These are phyloP conservation scores for Eimeria praecox DNA, from an alignment of 169 alveolate genomes.

Conservation along the genomic window DNA sequence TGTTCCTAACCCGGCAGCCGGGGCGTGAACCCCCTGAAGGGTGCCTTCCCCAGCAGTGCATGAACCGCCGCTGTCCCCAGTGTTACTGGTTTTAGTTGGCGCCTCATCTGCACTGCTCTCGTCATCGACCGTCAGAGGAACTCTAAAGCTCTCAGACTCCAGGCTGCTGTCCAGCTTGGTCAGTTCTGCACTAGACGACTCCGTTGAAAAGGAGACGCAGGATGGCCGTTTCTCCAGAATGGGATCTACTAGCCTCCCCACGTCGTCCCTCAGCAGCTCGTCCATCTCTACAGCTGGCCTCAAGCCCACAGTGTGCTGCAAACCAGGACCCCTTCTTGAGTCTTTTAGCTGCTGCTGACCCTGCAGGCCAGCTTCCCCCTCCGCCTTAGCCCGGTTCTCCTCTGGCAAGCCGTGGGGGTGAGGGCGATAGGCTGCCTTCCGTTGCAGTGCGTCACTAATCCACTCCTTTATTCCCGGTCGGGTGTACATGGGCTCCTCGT, in stretches of 20 bases:
- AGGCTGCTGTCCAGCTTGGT: conserved; percentile 36
- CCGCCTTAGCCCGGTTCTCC: neutral
- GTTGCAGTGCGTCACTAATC: conserved; percentile 67
- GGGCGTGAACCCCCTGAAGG: neutral
- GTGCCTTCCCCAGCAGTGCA: neutral
- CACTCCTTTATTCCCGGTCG: conserved; percentile 73
- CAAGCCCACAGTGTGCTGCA: neutral
- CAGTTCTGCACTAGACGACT: conserved; percentile 53
- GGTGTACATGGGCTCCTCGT: conserved; percentile 74
- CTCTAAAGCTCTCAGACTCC: conserved; percentile 32
- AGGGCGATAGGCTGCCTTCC: conserved; percentile 68
- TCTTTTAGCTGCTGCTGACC: neutral
- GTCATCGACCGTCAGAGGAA: conserved; percentile 65
- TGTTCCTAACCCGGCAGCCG: neutral
- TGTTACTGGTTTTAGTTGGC: neutral
- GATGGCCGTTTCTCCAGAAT: conserved; percentile 39
- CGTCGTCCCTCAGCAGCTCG: conserved; percentile 26
- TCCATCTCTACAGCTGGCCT: conserved; percentile 50
- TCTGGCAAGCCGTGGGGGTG: conserved; percentile 74
- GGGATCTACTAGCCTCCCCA: conserved; percentile 46
- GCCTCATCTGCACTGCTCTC: conserved; percentile 72
- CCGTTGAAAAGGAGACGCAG: conserved; percentile 43
- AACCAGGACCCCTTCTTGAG: neutral
- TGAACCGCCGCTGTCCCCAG: neutral
- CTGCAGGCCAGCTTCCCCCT: conserved; percentile 3